Evolutionary conservation across 1,139 yeast species (phyloP), one percentile per base, ranked within the genome.

Genomic region (Yamadazyma diddensiae): DNA sequence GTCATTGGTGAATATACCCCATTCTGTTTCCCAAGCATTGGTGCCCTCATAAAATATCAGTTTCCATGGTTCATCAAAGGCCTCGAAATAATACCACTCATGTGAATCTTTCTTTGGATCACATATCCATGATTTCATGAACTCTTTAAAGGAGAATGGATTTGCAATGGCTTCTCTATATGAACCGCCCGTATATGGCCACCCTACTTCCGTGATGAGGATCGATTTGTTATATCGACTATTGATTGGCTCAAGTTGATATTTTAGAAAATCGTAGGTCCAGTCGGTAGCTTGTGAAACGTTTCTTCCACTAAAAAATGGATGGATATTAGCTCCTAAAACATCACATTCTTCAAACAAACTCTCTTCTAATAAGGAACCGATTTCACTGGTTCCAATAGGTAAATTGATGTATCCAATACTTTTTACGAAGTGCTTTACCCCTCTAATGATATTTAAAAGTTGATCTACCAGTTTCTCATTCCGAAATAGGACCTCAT

Each of bases 41-140:
- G 62, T 63, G 0, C 57, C 64, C 18, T 70, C 70, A 50, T 75
- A 68, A 50, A 70, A 77, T 0, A 73, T 52, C 33, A 57, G 53
- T 43, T 79, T 80, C 85, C 86, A 79, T 0, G 85, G 84, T 48
- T 79, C 84, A 54, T 82, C 87, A 54, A 79, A 80, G 0, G 84
- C 87, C 48, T 81, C 86, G 49, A 79, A 78, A 60, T 70, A 80
- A 47, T 62, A 80, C 79, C 82, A 82, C 0, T 71, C 75, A 30
- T 67, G 55, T 7, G 21, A 27, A 3, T 53, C 45, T 10, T 50
- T 44, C 28, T 61, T 57, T 1, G 71, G 60, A 7, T 61, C 57
- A 47, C 86, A 79, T 3, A 77, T 49, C 76, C 80, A 81, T 15
- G 59, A 59, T 31, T 69, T 53, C 32, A 79, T 42, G 41, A 81